Evolutionary conservation across 2,329 filamentous ascomycete genomes (phyloP).

Genomic region (Penicillium janthinellum): DNA sequence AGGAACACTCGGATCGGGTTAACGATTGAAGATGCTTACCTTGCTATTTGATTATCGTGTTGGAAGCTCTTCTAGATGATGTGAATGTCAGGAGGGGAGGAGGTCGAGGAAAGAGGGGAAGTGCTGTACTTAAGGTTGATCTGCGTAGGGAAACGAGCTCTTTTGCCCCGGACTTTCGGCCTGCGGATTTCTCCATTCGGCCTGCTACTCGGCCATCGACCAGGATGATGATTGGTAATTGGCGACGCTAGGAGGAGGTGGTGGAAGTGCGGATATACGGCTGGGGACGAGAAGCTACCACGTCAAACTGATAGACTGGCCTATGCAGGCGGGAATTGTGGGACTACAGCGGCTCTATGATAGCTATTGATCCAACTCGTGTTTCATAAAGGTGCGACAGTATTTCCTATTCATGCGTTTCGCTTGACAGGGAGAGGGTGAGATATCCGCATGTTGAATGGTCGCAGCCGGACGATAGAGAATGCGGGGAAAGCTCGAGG

Average conservation of each 20-base stretch:
- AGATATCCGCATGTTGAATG: not conserved
- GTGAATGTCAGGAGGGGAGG: not conserved
- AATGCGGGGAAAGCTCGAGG: constrained; percentile 30
- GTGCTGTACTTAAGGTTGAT: not conserved
- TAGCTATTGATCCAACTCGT: not conserved
- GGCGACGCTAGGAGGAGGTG: not conserved
- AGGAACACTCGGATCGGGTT: not conserved
- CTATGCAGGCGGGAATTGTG: not conserved
- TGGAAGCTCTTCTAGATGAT: not conserved
- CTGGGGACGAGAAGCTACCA: not conserved
- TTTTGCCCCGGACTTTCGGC: not conserved
- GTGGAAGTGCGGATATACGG: not conserved
- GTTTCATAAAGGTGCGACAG: not conserved
- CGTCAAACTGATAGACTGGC: not conserved
- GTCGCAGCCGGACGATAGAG: constrained; percentile 18
- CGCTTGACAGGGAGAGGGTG: too few relatives aligned
- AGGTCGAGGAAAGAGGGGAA: not conserved
- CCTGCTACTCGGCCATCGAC: not conserved
- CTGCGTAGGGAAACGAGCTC: too few relatives aligned
- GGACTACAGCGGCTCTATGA: not conserved
- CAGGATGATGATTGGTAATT: not conserved
- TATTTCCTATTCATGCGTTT: not conserved
- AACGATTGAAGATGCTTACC: not conserved
- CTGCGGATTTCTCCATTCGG: not conserved
- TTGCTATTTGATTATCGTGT: not conserved